Base-by-base conservation (phyloP, 805 yeast genomes). In the Starmerella riodocensis region DNA sequence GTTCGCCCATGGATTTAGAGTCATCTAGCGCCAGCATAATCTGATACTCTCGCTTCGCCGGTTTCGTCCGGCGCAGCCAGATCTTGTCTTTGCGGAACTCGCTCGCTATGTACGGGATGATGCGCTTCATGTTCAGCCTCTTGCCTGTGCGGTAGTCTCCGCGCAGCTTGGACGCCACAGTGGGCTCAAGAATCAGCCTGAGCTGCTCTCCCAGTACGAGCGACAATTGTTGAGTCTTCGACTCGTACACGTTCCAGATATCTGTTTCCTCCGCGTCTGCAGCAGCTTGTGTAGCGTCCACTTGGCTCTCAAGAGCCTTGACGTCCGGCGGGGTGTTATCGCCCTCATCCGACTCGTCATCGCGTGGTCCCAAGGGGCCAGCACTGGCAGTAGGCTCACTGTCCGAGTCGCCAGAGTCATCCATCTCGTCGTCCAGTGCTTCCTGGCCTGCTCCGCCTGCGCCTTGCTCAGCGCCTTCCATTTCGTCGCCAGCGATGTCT, bases 121-220 rank as follows among this genome's bases (percentile, higher is more conserved):
- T 91, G 50, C 96, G 71, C 67, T 88, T 91, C 97, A 91, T 86
- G 61, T 91, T 91, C 53, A 91, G 71, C 50, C 98, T 70, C 59
- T 91, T 91, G 59, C 99, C 99, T 2, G 96, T 86, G 61, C 86
- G 85, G 63, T 84, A 91, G 58, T 91, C 98, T 55, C 99, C 99
- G 46, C 73, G 75, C 42, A 91, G 66, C 58, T 91, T 91, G 3
- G 97, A 88, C n/a, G 96, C 93, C 44, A 82, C 65, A 0, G 98
- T 91, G 4, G 99, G 99, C 57, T 86, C 97, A 48, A 91, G 65
- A 55, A 91, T 91, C 47, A 91, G 70, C 29, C 99, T 69, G 43
- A 91, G 67, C 59, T 91, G 98, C 62, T 91, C 99, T 56, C 94
- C 78, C 29, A 91, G 66, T 16, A 83, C 76, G 0, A 93, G 74